phyloP scores from a whole-genome alignment of 2,329 filamentous ascomycete species.

The Chalaropsis ovoidea region DNA sequence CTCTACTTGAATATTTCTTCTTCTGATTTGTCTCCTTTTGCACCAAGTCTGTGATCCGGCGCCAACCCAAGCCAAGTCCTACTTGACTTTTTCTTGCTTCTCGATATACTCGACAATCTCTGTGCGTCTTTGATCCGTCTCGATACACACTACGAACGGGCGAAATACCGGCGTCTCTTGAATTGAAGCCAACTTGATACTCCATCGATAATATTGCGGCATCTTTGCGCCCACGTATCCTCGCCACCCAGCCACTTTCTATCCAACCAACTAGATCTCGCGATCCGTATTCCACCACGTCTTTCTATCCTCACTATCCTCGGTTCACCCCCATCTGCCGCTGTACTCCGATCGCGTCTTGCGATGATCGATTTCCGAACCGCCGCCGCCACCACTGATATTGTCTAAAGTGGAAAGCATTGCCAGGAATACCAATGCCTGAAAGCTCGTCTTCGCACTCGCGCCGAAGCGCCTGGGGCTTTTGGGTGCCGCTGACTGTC shows the following conservation, averaged over 20 bases:
- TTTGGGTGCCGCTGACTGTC: slow-evolving; percentile 80
- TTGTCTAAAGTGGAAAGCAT: slow-evolving; percentile 3
- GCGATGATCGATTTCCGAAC: slow-evolving; percentile 12
- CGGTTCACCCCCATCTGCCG: neutral
- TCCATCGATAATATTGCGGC: no score
- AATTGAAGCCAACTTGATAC: neutral
- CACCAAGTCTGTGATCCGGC: neutral
- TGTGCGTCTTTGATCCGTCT: neutral
- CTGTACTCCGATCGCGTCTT: slow-evolving; percentile 5
- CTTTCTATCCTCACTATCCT: neutral
- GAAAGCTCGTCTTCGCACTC: slow-evolving; percentile 38
- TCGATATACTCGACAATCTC: neutral
- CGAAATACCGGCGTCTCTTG: neutral
- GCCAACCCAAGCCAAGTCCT: neutral
- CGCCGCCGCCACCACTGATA: neutral
- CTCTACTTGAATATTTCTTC: neutral
- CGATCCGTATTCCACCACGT: neutral
- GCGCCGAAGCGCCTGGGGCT: slow-evolving; percentile 57
- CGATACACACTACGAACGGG: neutral
- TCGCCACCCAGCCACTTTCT: neutral
- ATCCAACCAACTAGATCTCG: neutral
- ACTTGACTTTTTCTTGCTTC: neutral
- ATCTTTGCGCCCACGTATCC: neutral
- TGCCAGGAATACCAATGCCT: slow-evolving; percentile 16
- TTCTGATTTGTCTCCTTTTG: neutral